Evolutionary conservation across 2,329 filamentous ascomycete genomes (phyloP).

Genomic region (Aspergillus caelatus): DNA sequence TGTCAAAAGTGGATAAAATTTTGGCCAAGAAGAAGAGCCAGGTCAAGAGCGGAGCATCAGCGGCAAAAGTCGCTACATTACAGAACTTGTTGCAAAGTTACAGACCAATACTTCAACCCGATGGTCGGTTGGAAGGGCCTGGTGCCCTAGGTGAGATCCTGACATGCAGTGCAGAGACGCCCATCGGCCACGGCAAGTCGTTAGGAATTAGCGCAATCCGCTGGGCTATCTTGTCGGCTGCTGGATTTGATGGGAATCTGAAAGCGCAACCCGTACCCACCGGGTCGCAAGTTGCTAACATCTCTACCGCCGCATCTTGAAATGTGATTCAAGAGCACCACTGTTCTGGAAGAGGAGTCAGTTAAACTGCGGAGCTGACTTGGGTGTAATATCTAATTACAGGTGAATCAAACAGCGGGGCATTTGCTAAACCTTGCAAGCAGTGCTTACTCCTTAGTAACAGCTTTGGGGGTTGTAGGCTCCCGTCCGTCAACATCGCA

Average conservation of each 20-base stretch:
- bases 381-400: neutral
- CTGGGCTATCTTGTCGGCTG: slow-evolving; percentile 66
- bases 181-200: slow-evolving; percentile 49
- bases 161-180: slow-evolving; percentile 58
- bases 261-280: slow-evolving; percentile 22
- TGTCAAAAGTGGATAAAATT: slow-evolving; percentile 68
- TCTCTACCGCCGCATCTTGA: slow-evolving; percentile 9
- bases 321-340: neutral
- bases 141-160: slow-evolving; percentile 62
- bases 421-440: neutral
- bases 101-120: slow-evolving; percentile 47
- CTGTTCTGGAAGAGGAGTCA: neutral
- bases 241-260: slow-evolving; percentile 54
- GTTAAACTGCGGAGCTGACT: neutral
- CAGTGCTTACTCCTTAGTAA: neutral
- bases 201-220: slow-evolving; percentile 65
- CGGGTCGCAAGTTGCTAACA: slow-evolving; percentile 1
- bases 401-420: neutral
- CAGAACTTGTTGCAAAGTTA: slow-evolving; percentile 43
- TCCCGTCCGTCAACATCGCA: neutral
- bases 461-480: neutral
- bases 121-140: slow-evolving; percentile 41
- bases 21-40: slow-evolving; percentile 40
- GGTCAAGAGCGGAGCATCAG: slow-evolving; percentile 34
- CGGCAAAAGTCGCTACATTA: slow-evolving; percentile 36